Base-by-base conservation (phyloP, 768 basidiomycete species). In the Rhodotorula babjevae region DNA sequence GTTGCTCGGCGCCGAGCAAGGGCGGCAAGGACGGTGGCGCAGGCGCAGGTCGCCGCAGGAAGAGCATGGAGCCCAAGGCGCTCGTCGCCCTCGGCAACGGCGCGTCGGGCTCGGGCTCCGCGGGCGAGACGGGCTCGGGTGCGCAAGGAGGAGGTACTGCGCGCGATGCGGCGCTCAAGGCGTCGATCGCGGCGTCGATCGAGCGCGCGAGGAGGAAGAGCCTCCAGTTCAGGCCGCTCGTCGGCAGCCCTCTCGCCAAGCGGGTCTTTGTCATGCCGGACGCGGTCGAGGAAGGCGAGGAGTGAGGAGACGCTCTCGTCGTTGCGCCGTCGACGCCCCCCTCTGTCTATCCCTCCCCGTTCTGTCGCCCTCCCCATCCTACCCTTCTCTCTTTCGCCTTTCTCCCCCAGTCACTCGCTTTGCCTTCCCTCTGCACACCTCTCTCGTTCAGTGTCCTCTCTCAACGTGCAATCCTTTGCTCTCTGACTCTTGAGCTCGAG, bases 31-130 rank as follows among this genome's bases (percentile, higher is more conserved):
- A 12, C 36, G 36, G 60, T 12, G 40, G 12, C 1, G 60, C 1
- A 2, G 44, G n/a, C 2, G n/a, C 15, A 14, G 27, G 27, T 59
- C 71, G 71, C 16, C 71, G 71, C 33, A 59, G 50, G 25, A 52
- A 58, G 40, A 69, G 67, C 49, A 75, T 75, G 74, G 74, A 75
- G 59, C 74, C 74, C 42, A 71, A 66, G 65, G 74, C 74, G n/a
- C 52, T 75, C 18, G 74, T 70, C 2, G 49, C 67, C 1, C 58
- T 75, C 52, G 65, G 65, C 72, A n/a, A 55, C 49, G 65, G 62
- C 64, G n/a, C 36, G 36, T 36, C 36, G 36, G 36, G 36, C 36
- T 36, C 36, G 36, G 36, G 36, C 9, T 36, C 36, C n/a, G n/a
- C 53, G 33, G 33, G 63, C 40, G 50, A 46, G 2, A 14, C 60